A percentile compares a stretch with the other conserved stretches of the same genome.
Conservation (phyloP, 1,284 basidiomycete species). For the Tremellales sp. region DNA sequence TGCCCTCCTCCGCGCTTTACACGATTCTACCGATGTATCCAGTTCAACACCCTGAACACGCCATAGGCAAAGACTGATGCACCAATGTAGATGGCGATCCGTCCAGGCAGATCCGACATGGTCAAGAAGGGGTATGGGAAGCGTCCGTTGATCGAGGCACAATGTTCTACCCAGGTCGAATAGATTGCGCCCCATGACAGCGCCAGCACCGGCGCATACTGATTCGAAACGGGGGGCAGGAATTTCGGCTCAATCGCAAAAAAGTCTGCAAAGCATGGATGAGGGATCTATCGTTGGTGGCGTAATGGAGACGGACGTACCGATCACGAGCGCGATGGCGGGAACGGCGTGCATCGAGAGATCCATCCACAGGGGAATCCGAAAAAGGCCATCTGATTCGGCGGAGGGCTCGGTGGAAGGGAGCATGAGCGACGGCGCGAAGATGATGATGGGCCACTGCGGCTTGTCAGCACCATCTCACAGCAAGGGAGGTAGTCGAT, state of each 20-base stretch:
- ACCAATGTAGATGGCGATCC: slow-evolving; percentile 61
- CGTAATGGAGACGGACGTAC: slow-evolving; percentile 22
- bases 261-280: slow-evolving; percentile 55
- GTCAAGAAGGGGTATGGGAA: slow-evolving; percentile 82
- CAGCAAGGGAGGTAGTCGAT: not conserved
- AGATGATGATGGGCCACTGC: slow-evolving; percentile 41
- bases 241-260: slow-evolving; percentile 63
- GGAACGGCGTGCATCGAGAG: slow-evolving; percentile 62
- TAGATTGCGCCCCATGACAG: slow-evolving; percentile 56
- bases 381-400: slow-evolving; percentile 47
- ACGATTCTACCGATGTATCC: slow-evolving; percentile 29
- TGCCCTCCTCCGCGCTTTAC: too few species aligned
- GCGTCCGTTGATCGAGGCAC: slow-evolving; percentile 58
- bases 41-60: slow-evolving; percentile 57
- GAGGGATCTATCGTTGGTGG: not conserved
- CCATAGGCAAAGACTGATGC: slow-evolving; percentile 56
- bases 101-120: slow-evolving; percentile 54
- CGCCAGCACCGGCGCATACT: slow-evolving; percentile 53
- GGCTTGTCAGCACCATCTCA: not conserved
- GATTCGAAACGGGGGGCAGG: slow-evolving; percentile 50
- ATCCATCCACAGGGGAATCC: slow-evolving; percentile 62
- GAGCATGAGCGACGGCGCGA: slow-evolving; percentile 36
- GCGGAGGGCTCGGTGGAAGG: slow-evolving; percentile 45
- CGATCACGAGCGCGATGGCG: slow-evolving; percentile 56
- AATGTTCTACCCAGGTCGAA: slow-evolving; percentile 64